Base-by-base conservation (phyloP, 768 basidiomycete species). In the Boletus eberwhitei region DNA sequence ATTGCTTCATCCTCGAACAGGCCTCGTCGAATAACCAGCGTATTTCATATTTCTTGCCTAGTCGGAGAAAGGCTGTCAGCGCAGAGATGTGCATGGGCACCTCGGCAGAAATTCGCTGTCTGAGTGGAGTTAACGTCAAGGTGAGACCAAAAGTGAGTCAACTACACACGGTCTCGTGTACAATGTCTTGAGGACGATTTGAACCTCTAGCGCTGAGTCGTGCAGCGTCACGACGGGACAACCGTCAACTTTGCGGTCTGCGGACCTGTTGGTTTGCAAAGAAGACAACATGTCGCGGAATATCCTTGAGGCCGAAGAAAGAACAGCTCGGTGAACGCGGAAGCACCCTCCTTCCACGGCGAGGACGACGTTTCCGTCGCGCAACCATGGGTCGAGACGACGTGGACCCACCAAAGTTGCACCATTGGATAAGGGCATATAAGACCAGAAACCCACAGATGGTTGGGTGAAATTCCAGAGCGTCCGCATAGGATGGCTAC, bases 21-120 rank as follows among this genome's bases (percentile, higher is more conserved):
- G 63, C 63, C n/a, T 64, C 63, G 24, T 64, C 50, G 38, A 64
- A 64, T 26, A 64, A 19, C 63, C 56, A 61, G 35, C 31, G 58
- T 50, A 65, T 66, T 34, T 66, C 56, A 40, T 65, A 65, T 46
- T 65, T 65, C 46, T 55, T 63, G 47, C 64, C 64, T 7, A 65
- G 40, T 21, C 64, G 58, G 21, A 65, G 64, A 41, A 65, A 65
- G 13, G 64, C 64, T 16, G 61, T 45, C 37, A 65, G 24, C 3
- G 60, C 50, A n/a, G 64, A 56, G 50, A 66, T 29, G 40, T 66
- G 64, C 24, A 65, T 38, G 17, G 64, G 64, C 13, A 45, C 50
- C 8, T 60, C 58, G 0, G 54, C 36, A 7, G 56, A 56, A 26
- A 65, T 63, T 12, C 64, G 61, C 56, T 66, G 64, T 35, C 64